Evolutionary conservation across 2,329 filamentous ascomycete genomes (phyloP), one percentile per base, ranked within the genome.

Genomic region (Cordyceps farinosa): DNA sequence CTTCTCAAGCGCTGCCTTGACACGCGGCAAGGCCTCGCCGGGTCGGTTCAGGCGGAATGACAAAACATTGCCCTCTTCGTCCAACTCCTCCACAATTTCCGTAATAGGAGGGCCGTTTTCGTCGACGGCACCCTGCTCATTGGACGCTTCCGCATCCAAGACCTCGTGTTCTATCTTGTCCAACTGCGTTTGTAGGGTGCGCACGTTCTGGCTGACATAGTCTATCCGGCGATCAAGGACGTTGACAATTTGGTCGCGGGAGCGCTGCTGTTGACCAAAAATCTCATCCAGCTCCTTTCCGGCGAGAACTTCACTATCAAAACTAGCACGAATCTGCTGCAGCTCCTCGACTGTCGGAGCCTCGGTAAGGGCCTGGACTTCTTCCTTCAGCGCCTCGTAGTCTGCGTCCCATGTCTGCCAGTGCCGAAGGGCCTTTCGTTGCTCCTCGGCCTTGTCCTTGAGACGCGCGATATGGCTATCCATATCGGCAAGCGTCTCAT

Each of bases 331-430:
- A 52, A 89, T 83, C 36, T 77, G 77, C 8, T 83, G 77, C 34
- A 92, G 82, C 34, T 87, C 82, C 22, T 84, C 76, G 15, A 66
- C 62, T 11, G 67, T 55, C 36, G 77, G 76, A 62, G 83, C 75
- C 57, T 79, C 77, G 48, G 81, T 74, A 32, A 88, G 73, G 4
- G 78, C 80, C 59, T 86, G 77, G 36, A 98, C 84, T 70, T 96
- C 91, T 73, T 96, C 91, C 73, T 90, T 92, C 66, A 98, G 82
- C 30, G 88, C 86, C 72, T 97, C 91, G 75, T 98, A 98, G 74
- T 98, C 94, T 54, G 90, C 87, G 73, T 96, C 93, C 85, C 91
- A 96, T 61, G 88, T 88, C 67, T 91, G 90, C 94, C 94, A 99
- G 78, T 96, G 89, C 66, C 87, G 87, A 60, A 98, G 82, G 7